Conservation (phyloP, 2,329 filamentous ascomycete species). For the Ambrosiella beaveri region DNA sequence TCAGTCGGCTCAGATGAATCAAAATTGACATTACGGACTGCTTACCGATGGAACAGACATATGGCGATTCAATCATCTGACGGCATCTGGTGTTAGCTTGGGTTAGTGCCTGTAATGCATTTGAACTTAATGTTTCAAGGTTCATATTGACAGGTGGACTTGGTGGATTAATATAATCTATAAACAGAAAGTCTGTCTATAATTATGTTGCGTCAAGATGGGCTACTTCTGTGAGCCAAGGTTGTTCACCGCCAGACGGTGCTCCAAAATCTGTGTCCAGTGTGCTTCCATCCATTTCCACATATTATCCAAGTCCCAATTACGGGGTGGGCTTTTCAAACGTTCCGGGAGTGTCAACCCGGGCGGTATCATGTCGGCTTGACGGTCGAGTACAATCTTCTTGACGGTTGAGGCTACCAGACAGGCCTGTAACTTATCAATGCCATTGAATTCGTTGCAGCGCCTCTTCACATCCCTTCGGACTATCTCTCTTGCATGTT, state of each 20-base stretch:
- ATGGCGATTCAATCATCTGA: too few relatives aligned
- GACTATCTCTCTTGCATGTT: constrained; percentile 26
- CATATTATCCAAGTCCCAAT: constrained; percentile 23
- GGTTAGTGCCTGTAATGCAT: too few relatives aligned
- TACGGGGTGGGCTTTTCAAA: constrained; percentile 8
- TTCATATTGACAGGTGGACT: too few relatives aligned
- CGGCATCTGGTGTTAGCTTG: too few relatives aligned
- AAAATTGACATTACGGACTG: too few relatives aligned
- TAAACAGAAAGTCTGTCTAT: too few relatives aligned
- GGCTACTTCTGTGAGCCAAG: too few relatives aligned
- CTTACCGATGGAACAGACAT: too few relatives aligned
- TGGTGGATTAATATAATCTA: too few relatives aligned
- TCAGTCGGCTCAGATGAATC: too few relatives aligned
- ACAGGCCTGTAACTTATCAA: constrained; percentile 5
- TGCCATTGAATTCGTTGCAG: constrained; percentile 14
- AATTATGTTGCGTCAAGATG: too few relatives aligned
- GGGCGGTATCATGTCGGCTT: constrained; percentile 23
- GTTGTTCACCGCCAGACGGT: neutral
- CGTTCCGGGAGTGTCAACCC: neutral
- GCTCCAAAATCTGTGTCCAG: neutral
- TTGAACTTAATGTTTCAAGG: too few relatives aligned
- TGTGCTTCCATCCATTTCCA: neutral
- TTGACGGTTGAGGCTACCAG: constrained; percentile 27
- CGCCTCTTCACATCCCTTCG: constrained; percentile 26
- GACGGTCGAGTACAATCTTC: constrained; percentile 30